Evolutionary conservation across 495 filamentous ascomycete genomes (phyloP), one percentile per base, ranked within the genome.

Genomic region (Diplogelasinospora grovesii): DNA sequence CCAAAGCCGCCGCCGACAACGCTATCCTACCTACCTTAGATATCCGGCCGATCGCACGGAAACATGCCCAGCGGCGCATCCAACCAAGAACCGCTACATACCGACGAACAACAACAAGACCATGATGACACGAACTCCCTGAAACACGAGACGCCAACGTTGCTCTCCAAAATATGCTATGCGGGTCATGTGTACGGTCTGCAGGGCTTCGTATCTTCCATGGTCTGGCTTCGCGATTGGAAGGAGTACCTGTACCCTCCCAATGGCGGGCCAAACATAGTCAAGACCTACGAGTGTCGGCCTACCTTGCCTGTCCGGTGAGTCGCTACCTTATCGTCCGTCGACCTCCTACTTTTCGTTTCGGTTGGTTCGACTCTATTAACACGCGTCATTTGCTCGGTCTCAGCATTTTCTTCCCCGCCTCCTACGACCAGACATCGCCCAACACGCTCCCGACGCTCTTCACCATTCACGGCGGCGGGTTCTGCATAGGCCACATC

Each of bases 381-480:
- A n/a, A n/a, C n/a, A n/a, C n/a, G n/a, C n/a, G n/a, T n/a, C n/a
- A n/a, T n/a, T n/a, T n/a, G n/a, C 11, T 26, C 13, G 4, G 31
- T 8, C 8, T 8, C 21, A 63, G 55, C 22, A 53, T 65, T 24
- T 62, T 64, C 46, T 56, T 60, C 28, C 62, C 62, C 19, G 25
- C 49, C 9, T 39, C 49, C 8, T 60, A 60, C 48, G 56, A 64
- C 36, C 53, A 47, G n/a, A 54, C 49, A 10, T 47, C 47, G 2
- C 51, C 52, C 5, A 26, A 50, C 16, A 36, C 43, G 10, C 54
- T 63, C 0, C 56, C 60, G 5, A 56, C 53, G 2, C 14, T 65
- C 24, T 51, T 59, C 26, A 55, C 42, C 28, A 57, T 60, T 43
- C 57, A 63, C 23, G 62, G 62, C 37, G 60, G 62, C 29, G 62